Conservation (phyloP, 2,329 filamentous ascomycete genomes). For the Macrophomina pseudophaseolina region DNA sequence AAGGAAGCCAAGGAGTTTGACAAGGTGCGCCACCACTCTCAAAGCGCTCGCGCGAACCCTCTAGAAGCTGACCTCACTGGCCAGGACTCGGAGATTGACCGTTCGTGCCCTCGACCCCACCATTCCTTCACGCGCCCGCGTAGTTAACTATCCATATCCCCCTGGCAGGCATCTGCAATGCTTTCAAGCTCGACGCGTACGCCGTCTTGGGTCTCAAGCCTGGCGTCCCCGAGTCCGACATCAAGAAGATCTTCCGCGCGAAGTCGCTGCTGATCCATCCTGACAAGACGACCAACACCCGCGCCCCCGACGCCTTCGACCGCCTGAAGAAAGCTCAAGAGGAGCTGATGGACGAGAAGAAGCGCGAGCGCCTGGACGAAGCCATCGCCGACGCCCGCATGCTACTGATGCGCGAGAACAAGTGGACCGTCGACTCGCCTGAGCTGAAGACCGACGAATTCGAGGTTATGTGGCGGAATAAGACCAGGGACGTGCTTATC, state of each 20-base stretch:
- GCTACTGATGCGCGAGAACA: conserved; percentile 91
- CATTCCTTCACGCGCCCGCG: background rate
- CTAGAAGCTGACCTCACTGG: background rate
- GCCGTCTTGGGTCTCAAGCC: conserved; percentile 95
- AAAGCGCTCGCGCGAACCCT: background rate
- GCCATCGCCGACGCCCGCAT: conserved; percentile 95
- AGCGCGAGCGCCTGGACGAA: conserved; percentile 85
- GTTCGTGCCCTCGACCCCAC: conserved; percentile 42
- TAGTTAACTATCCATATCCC: background rate
- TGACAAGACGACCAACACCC: conserved; percentile 92
- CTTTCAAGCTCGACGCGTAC: conserved; percentile 86
- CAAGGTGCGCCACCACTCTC: conserved; percentile 63
- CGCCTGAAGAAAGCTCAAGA: conserved; percentile 93
- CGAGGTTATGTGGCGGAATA: conserved; percentile 83
- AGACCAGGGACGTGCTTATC: conserved; percentile 85
- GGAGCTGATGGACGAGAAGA: conserved; percentile 91
- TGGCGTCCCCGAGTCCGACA: conserved; percentile 92
- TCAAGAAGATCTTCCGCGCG: conserved; percentile 91
- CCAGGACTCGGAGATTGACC: conserved; percentile 92
- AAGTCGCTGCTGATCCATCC: conserved; percentile 99
- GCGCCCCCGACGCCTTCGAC: conserved; percentile 94
- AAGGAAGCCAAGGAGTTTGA: conserved; percentile 87
- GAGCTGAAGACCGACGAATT: conserved; percentile 87
- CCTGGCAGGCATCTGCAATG: conserved; percentile 70
- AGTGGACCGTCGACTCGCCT: conserved; percentile 86